Base-by-base conservation (phyloP, 345 rosid genomes). In the Eucalyptus tenuipes region DNA sequence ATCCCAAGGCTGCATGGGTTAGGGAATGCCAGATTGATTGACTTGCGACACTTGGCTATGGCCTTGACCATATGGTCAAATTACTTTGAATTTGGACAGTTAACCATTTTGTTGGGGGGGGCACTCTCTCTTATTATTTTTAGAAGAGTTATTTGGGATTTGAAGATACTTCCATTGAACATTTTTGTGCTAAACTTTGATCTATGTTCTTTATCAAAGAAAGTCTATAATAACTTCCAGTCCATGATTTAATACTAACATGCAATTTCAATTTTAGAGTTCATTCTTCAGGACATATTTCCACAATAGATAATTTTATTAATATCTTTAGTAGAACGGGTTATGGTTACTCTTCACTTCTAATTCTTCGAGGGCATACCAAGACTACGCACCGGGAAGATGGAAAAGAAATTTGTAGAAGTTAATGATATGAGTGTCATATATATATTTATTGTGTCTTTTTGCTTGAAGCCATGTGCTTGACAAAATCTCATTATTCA, bases 371-470 rank as follows among this genome's bases (percentile, higher is more conserved):
- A 29, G 3, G 44, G 18, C 7, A 37, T 4, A 8, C 5, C 22
- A 66, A 16, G 22, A 24, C 1, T 33, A 33, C 12, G 44, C 80
- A 4, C 10, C 10, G 10, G 40, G 37, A 66, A n/a, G 75, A 66
- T 66, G 75, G 40, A 1, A n/a, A n/a, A 66, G 20, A 66, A 14
- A 66, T n/a, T 11, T 61, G 7, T 61, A 29, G 33, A 29, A 37
- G 10, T 64, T 29, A 64, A 64, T n/a, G 75, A 18, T 3, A 64
- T 33, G 31, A 0, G 20, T 3, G 4, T 64, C 75, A 14, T 7
- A 14, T 64, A 13, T 64, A 0, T 7, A 4, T 29, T 4, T 66
- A 1, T 31, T 6, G 4, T 61, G 2, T 4, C 2, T 31, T 68
- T 31, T 66, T 4, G 5, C 40, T 66, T 2, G 17, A n/a, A 66